Evolutionary conservation across 176 grass and related monocot species (phyloP), one percentile per base, ranked within the genome.

Genomic region (Calamus simplicifolius): DNA sequence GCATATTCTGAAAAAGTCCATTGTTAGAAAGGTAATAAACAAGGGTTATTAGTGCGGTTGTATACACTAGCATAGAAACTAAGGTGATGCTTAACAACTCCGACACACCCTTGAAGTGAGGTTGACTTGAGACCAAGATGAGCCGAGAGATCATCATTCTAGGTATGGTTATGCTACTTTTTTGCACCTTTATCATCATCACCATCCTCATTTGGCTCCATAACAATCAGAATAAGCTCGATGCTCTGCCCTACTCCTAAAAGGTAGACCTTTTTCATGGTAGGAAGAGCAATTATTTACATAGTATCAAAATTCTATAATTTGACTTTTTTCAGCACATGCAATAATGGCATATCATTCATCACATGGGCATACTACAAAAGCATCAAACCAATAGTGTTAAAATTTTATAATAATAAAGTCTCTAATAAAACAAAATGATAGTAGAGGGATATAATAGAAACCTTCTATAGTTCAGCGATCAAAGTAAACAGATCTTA

Each of bases 181-280:
- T 30, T 16, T 67, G 64, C 23, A 30, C 16, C 50, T n/a, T 67
- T 6, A n/a, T 54, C 13, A 15, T 50, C 4, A 54, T 19, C 19
- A 14, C 27, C 25, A 67, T 19, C 8, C 50, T 51, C 3, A 54
- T 67, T 54, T 67, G 64, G 64, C 1, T 67, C 56, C 35, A 59
- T 4, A 56, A 25, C 25, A 71, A 49, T 4, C 38, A 28, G 16
- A 56, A 71, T 8, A 43, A 43, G 35, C 35, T 43, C 35, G 35
- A 43, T 10, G 12, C 6, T 43, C 6, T 43, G 35, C 35, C 8
- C 35, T 43, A 43, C 35, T 43, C 12, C 35, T 3, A 82, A 35
- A 64, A 76, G 66, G 81, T 71, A 57, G 86, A 89, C 66, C 89
- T 89, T 67, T 86, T 77, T 0, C 67, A 61, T 23, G 82, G 66